Evolutionary conservation across 768 basidiomycete species (phyloP).

Genomic region (Kondoa subrosea): DNA sequence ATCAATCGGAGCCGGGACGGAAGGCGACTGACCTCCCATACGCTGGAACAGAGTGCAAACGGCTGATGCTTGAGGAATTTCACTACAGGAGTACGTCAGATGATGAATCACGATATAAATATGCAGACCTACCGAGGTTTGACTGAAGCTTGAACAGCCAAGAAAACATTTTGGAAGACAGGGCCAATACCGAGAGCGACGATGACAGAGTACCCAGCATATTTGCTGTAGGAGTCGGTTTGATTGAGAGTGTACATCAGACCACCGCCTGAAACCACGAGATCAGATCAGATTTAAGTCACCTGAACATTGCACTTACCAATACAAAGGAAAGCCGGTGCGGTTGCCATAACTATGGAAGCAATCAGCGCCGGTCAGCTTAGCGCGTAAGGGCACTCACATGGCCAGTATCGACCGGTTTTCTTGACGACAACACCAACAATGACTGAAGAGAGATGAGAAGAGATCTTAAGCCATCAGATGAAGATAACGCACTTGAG

Average conservation of each 20-base stretch:
- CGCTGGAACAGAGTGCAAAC: conserved; percentile 3
- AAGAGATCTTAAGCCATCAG: conserved; percentile 5
- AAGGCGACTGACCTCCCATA: neutral
- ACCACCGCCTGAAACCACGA: too few relatives aligned
- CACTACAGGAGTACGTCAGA: too few relatives aligned
- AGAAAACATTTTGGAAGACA: conserved; percentile 15
- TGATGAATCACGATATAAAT: too few relatives aligned
- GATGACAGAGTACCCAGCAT: conserved; percentile 30
- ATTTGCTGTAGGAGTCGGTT: conserved; percentile 28
- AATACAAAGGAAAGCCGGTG: conserved; percentile 31
- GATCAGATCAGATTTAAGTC: too few relatives aligned
- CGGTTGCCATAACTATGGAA: conserved; percentile 34
- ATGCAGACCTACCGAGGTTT: too few relatives aligned
- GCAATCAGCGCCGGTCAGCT: too few relatives aligned
- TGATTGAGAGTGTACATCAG: conserved; percentile 33
- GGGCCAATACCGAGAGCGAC: conserved; percentile 18
- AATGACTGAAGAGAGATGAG: neutral
- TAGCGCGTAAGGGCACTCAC: too few relatives aligned
- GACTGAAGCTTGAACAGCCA: conserved; percentile 26
- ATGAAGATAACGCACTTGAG: conserved; percentile 13
- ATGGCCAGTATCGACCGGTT: conserved; percentile 32
- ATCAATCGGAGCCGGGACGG: neutral
- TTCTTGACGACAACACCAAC: conserved; percentile 18
- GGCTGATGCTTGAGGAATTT: conserved; percentile 27
- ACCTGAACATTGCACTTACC: too few relatives aligned